phyloP scores from a whole-genome alignment of 306 rosid species.

The Alnus rubra region DNA sequence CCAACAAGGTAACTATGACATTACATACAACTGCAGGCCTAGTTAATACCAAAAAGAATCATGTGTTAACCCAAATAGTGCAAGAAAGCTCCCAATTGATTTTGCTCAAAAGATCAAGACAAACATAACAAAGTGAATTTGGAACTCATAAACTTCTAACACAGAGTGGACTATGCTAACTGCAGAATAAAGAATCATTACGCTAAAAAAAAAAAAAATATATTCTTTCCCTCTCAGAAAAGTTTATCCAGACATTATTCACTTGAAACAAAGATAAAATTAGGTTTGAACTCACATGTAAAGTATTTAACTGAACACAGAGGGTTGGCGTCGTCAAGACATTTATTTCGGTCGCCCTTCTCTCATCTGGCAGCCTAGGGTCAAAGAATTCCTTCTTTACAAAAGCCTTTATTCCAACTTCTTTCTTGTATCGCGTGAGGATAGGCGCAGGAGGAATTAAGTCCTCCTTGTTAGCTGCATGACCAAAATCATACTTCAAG shows the following conservation, averaged over 20 bases:
- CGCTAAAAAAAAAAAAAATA: background rate
- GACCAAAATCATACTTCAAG: conserved; percentile 31
- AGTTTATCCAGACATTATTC: conserved; percentile 16
- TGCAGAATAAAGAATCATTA: background rate
- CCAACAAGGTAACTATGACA: background rate
- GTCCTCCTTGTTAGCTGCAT: conserved; percentile 88
- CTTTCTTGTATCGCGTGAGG: conserved; percentile 88
- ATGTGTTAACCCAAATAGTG: background rate
- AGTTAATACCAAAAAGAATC: background rate
- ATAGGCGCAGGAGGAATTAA: conserved; percentile 87
- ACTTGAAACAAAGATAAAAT: conserved; percentile 8
- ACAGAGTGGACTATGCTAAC: conserved; percentile 2
- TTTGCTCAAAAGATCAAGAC: conserved; percentile 10
- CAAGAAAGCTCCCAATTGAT: background rate
- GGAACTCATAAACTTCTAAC: conserved; percentile 8
- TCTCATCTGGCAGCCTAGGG: conserved; percentile 76
- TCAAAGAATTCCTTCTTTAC: conserved; percentile 96
- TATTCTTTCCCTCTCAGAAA: background rate
- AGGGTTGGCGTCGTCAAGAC: conserved; percentile 76
- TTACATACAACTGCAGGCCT: background rate
- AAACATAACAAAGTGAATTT: conserved; percentile 15
- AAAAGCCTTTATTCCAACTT: conserved; percentile 95
- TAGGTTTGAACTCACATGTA: conserved; percentile 69
- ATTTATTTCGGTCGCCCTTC: conserved; percentile 68
- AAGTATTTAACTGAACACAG: conserved; percentile 89